Conservation (phyloP, 495 filamentous ascomycete genomes). For the Daldinia concentrica region DNA sequence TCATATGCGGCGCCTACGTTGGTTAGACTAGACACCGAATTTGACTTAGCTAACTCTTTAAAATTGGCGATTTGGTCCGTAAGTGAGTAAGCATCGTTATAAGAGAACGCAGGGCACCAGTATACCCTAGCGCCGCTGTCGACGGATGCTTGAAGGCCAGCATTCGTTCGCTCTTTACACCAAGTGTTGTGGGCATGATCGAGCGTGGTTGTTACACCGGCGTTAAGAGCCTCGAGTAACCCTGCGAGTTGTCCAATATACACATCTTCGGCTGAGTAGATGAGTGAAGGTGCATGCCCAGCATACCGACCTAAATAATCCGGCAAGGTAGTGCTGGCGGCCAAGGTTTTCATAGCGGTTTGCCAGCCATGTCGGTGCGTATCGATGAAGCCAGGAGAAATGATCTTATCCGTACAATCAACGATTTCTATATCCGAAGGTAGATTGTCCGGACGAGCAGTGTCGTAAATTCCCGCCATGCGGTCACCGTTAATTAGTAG, state of each 20-base stretch:
- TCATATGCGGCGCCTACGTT: conserved; percentile 54
- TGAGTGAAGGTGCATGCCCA: conserved; percentile 31
- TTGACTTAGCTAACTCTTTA: conserved; percentile 38
- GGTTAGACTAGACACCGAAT: conserved; percentile 28
- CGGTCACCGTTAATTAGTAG: conserved; percentile 52
- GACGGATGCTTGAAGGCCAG: conserved; percentile 50
- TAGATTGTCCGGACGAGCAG: conserved; percentile 23
- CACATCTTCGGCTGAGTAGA: conserved; percentile 58
- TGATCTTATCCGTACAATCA: conserved; percentile 64
- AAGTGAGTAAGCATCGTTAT: conserved; percentile 31
- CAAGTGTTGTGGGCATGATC: conserved; percentile 65
- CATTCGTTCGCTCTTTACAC: conserved; percentile 51
- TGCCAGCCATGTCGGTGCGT: conserved; percentile 70
- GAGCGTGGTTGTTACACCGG: conserved; percentile 66
- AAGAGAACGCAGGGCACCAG: conserved; percentile 48
- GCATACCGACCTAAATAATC: conserved; percentile 38
- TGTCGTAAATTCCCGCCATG: conserved; percentile 48
- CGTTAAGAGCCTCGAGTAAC: conserved; percentile 61
- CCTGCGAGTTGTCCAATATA: conserved; percentile 66
- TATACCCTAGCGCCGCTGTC: conserved; percentile 57
- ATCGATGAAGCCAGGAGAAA: conserved; percentile 68
- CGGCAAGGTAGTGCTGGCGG: conserved; percentile 42
- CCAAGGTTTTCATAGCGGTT: conserved; percentile 56
- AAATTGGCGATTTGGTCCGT: conserved; percentile 47
- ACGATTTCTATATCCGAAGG: conserved; percentile 50